phyloP scores from a whole-genome alignment of 2,329 filamentous ascomycete genomes.

The Lasiodiplodia sp. region DNA sequence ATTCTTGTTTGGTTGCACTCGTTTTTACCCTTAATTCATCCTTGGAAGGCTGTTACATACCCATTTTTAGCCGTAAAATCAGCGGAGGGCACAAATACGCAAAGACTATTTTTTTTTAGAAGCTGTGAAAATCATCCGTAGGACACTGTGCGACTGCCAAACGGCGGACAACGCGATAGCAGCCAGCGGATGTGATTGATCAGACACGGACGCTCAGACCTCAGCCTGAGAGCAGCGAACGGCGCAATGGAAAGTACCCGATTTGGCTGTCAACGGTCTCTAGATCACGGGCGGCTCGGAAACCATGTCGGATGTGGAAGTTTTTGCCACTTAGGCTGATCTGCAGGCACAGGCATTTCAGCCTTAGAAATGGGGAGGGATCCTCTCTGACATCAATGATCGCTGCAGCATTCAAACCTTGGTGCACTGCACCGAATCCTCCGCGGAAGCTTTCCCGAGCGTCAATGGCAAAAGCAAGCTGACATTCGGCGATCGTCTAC shows the following conservation, averaged over 20 bases:
- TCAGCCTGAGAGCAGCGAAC: background rate
- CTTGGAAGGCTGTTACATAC: background rate
- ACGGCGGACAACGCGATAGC: background rate
- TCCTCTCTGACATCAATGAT: conserved; percentile 28
- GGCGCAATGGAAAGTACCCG: background rate
- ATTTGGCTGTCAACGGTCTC: conserved; percentile 7
- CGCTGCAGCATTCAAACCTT: conserved; percentile 12
- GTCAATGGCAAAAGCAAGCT: background rate
- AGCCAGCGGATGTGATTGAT: background rate
- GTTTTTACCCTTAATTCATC: background rate
- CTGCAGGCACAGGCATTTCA: conserved; percentile 21
- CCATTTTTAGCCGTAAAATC: background rate
- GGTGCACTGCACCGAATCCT: background rate
- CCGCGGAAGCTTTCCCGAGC: conserved; percentile 10
- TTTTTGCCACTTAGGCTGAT: conserved; percentile 10
- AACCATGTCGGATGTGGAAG: conserved; percentile 21
- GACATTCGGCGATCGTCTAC: background rate
- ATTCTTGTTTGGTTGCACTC: background rate
- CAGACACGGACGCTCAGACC: background rate
- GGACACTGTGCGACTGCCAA: background rate
- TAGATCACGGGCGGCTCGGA: conserved; percentile 17
- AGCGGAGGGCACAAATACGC: background rate
- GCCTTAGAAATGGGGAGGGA: conserved; percentile 23
- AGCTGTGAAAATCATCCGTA: background rate
- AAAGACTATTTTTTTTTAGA: background rate